Evolutionary conservation across 2,329 filamentous ascomycete species (phyloP), one percentile per base, ranked within the genome.

Genomic region (Diaporthe sp.): DNA sequence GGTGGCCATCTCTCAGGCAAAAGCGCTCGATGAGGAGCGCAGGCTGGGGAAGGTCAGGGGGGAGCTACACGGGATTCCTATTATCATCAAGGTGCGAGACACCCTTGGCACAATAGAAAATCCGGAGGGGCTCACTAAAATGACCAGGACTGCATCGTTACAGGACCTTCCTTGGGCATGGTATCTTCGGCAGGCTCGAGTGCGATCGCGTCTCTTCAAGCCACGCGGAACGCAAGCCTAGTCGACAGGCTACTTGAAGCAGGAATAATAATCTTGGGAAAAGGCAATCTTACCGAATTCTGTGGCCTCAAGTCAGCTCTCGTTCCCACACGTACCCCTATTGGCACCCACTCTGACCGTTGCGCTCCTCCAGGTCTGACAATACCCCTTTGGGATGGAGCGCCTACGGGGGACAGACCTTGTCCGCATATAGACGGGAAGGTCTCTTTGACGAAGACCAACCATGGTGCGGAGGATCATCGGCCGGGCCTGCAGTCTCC

Each of bases 1-100:
- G 71, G 77, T 82, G 42, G 77, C 84, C 12, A 58, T 86, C 19
- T 79, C 79, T 50, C 80, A 79, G 73, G 85, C 85, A 15, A 80
- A 78, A 50, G 76, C 78, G n/a, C 78, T 86, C 25, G 85, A 86
- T 68, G 78, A 82, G 35, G 85, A 85, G 74, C 78, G 84, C n/a
- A 77, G 76, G 40, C 78, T 77, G 42, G 83, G 83, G 22, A 80
- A 79, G 64, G 75, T 81, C 25, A 81, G 84, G 57, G 81, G 84
- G 3, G 81, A 81, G 7, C 72, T 86, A n/a, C 84, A 86, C 77
- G 84, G 84, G 8, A 84, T 85, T 66, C 84, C 85, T 0, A 81
- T 86, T 60, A 80, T 86, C 1, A 54, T 85, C 17, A 85, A 86
- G 76, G 76, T 70, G 38, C 42, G 42, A 28, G 8, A 54, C 10